These are phyloP conservation scores for Nigrograna mackinnonii DNA, from an alignment of 2,329 filamentous ascomycete genomes.

Conservation along the genomic window DNA sequence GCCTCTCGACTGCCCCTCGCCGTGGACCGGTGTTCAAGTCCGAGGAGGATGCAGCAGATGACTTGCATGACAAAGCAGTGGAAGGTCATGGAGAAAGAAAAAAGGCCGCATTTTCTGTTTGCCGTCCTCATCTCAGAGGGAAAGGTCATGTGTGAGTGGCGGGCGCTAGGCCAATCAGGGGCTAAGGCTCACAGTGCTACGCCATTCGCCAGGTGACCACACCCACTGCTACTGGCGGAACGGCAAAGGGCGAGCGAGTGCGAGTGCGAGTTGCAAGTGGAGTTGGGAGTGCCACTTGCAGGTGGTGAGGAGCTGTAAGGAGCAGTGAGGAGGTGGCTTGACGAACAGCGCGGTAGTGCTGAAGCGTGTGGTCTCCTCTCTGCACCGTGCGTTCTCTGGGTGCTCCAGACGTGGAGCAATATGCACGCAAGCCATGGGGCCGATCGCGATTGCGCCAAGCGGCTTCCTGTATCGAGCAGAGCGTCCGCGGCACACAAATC, in stretches of 20 bases:
- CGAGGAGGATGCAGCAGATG: neutral
- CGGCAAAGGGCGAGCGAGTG: neutral
- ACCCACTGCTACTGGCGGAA: neutral
- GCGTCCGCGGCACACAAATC: neutral
- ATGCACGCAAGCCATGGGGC: constrained; percentile 26
- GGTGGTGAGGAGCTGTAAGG: no score
- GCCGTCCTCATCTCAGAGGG: neutral
- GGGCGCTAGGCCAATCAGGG: neutral
- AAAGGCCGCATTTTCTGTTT: neutral
- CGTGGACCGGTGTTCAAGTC: neutral
- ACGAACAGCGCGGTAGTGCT: constrained; percentile 14
- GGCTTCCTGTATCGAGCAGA: neutral
- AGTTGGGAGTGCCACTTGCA: neutral
- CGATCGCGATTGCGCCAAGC: constrained; percentile 35
- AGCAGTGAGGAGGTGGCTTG: constrained; percentile 23
- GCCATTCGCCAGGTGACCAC: no score
- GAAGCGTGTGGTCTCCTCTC: no score
- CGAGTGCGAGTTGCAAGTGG: neutral
- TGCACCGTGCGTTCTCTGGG: no score
- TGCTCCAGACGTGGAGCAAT: no score
- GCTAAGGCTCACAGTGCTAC: neutral
- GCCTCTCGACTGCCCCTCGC: neutral
- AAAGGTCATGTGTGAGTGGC: neutral
- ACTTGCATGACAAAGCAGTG: neutral
- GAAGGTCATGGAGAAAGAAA: neutral